Base-by-base conservation (phyloP, 768 basidiomycete genomes). In the Termitomyces heimii region DNA sequence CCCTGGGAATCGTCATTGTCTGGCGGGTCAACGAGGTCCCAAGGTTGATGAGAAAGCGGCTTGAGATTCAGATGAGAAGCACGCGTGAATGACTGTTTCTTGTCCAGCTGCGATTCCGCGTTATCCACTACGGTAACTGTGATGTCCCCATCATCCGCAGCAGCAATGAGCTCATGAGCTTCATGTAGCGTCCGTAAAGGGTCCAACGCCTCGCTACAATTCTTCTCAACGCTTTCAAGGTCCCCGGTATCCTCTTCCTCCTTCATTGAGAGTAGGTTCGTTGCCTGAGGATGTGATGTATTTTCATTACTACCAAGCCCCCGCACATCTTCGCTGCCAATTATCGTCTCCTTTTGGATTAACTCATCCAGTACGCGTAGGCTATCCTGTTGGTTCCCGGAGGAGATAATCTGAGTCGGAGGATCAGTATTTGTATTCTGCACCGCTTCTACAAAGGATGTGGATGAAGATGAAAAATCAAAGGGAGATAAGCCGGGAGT, bases 11-110 rank as follows among this genome's bases (percentile, higher is more conserved):
- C 77, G 58, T 76, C 76, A 24, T 73, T 73, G 35, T 73, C 65
- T 5, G 82, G 80, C 13, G 81, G 81, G 42, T 77, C 75, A 24
- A 81, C 67, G 46, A 78, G 71, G 42, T 88, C 87, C 89, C 89
- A 90, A 16, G 82, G 82, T 60, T 82, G 82, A 43, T 87, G 82
- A 31, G 84, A 80, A 20, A 79, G 72, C 18, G 76, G 67, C 60
- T 78, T 78, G 53, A 80, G 68, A 64, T 81, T 75, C 52, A 85
- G 73, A 68, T 80, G 78, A 35, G 78, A 75, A 39, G 70, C 65
- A 53, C 73, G 70, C 39, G 71, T 57, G 28, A 71, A 71, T 43
- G 68, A 37, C 49, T 65, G 50, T 63, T 68, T 73, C 59, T 70
- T 66, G 53, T 65, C 62, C 34, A 65, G 58, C 32, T 66, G 64